Conservation (phyloP, 306 rosid species). For the Castanopsis chinensis region DNA sequence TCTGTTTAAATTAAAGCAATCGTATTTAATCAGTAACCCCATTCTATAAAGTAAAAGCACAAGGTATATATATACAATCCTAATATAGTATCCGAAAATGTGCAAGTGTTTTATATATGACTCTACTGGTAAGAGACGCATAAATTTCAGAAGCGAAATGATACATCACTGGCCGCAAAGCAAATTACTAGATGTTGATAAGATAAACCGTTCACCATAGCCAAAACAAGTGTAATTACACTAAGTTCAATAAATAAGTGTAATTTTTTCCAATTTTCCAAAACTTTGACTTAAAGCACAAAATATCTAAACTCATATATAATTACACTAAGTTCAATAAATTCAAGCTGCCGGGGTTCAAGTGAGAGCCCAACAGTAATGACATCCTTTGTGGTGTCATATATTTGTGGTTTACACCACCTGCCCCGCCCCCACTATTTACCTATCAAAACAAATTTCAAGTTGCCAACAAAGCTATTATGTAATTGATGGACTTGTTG, state of each 20-base stretch:
- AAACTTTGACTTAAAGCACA: not conserved
- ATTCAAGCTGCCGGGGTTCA: not conserved
- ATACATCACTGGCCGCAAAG: not conserved
- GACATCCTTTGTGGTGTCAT: too few relatives aligned
- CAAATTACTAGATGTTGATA: not conserved
- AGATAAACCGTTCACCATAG: not conserved
- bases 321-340: not conserved
- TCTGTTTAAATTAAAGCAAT: slow-evolving; percentile 13
- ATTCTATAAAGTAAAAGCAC: not conserved
- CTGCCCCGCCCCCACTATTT: too few relatives aligned
- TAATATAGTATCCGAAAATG: not conserved
- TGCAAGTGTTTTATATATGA: too few relatives aligned
- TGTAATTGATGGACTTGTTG: not conserved
- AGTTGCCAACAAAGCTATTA: not conserved
- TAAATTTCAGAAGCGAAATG: not conserved
- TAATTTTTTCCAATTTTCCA: not conserved
- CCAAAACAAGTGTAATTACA: too few relatives aligned
- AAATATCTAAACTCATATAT: not conserved
- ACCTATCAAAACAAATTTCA: too few relatives aligned
- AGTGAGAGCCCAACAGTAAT: too few relatives aligned
- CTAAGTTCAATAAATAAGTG: not conserved
- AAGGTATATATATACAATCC: not conserved
- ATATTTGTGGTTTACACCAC: too few relatives aligned
- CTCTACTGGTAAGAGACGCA: not conserved
- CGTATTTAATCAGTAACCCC: not conserved